These are phyloP conservation scores for Dothideomycetes sp. DNA, from an alignment of 2,329 filamentous ascomycete genomes.

Conservation along the genomic window DNA sequence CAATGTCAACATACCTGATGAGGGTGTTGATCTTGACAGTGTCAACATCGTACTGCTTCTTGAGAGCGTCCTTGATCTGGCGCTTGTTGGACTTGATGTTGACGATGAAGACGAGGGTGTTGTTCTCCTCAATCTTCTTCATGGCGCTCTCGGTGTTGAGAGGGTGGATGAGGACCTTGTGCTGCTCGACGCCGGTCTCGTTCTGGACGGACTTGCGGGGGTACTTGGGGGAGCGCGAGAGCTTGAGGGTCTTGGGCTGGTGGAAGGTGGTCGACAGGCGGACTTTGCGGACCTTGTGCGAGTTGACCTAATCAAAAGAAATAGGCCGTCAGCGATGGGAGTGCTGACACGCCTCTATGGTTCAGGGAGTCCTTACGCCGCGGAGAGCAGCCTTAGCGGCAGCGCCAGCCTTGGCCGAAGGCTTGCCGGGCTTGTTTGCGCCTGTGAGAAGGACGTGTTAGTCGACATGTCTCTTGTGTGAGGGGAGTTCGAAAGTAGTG, in stretches of 20 bases:
- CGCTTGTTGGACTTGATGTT: slow-evolving; percentile 88
- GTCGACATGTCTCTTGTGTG: slow-evolving; percentile 4
- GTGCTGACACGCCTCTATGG: slow-evolving; percentile 41
- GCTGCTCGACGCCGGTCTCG: slow-evolving; percentile 85
- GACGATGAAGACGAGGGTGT: slow-evolving; percentile 60
- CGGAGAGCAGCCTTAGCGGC: slow-evolving; percentile 94
- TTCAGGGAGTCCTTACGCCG: slow-evolving; percentile 61
- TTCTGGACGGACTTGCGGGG: slow-evolving; percentile 90
- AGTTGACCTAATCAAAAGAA: slow-evolving; percentile 49
- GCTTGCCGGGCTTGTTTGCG: slow-evolving; percentile 45
- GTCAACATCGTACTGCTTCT: slow-evolving; percentile 99
- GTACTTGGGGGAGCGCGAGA: slow-evolving; percentile 89
- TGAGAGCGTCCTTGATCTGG: slow-evolving; percentile 95
- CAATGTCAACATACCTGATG: slow-evolving; percentile 60
- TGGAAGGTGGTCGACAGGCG: slow-evolving; percentile 92
- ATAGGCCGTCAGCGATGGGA: slow-evolving; percentile 44
- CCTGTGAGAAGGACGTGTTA: slow-evolving; percentile 18
- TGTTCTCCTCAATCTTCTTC: slow-evolving; percentile 99
- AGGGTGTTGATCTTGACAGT: slow-evolving; percentile 99
- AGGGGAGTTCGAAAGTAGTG: slow-evolving; percentile 14
- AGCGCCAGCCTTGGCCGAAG: slow-evolving; percentile 67
- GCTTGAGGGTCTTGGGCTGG: slow-evolving; percentile 89
- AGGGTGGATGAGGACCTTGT: slow-evolving; percentile 96
- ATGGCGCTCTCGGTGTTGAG: slow-evolving; percentile 99
- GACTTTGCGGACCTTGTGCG: slow-evolving; percentile 88